A percentile compares a stretch with the other conserved stretches of the same genome.
phyloP scores from a whole-genome alignment of 2,329 filamentous ascomycete species.

The Calonectria pseudoturangicola region DNA sequence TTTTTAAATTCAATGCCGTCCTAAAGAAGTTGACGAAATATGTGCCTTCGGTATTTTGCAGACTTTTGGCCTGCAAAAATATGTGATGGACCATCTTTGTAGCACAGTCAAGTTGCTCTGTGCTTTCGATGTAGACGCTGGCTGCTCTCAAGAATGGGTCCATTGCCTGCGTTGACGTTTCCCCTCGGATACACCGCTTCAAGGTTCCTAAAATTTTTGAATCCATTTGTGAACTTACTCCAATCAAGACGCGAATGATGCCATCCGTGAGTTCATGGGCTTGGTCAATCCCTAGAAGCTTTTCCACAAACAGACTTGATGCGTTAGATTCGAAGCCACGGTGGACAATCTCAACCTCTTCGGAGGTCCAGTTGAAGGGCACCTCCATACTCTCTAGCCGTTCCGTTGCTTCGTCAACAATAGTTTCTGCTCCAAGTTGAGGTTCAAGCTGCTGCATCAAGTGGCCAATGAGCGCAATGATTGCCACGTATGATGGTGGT shows the following conservation, averaged over 20 bases:
- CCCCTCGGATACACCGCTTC: slow-evolving; percentile 71
- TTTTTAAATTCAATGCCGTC: slow-evolving; percentile 54
- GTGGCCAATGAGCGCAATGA: slow-evolving; percentile 70
- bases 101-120: slow-evolving; percentile 59
- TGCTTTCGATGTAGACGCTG: slow-evolving; percentile 70
- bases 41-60: slow-evolving; percentile 69
- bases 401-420: slow-evolving; percentile 63
- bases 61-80: slow-evolving; percentile 62
- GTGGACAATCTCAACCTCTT: slow-evolving; percentile 68
- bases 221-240: slow-evolving; percentile 71
- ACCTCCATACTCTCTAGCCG: slow-evolving; percentile 61
- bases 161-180: slow-evolving; percentile 63
- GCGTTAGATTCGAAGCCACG: slow-evolving; percentile 58
- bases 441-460: slow-evolving; percentile 67
- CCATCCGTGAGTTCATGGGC: slow-evolving; percentile 69
- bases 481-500: slow-evolving; percentile 71
- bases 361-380: slow-evolving; percentile 65
- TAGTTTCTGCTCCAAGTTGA: slow-evolving; percentile 56
- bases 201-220: slow-evolving; percentile 72
- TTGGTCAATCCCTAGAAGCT: slow-evolving; percentile 78
- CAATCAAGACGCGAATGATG: slow-evolving; percentile 76
- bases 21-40: slow-evolving; percentile 68
- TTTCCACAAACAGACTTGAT: slow-evolving; percentile 76
- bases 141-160: slow-evolving; percentile 76
- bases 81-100: slow-evolving; percentile 66